Percentiles rank a stretch among this genome's conserved stretches.
Conservation (phyloP, 2,329 filamentous ascomycete genomes). For the Colletotrichum echinochloae region DNA sequence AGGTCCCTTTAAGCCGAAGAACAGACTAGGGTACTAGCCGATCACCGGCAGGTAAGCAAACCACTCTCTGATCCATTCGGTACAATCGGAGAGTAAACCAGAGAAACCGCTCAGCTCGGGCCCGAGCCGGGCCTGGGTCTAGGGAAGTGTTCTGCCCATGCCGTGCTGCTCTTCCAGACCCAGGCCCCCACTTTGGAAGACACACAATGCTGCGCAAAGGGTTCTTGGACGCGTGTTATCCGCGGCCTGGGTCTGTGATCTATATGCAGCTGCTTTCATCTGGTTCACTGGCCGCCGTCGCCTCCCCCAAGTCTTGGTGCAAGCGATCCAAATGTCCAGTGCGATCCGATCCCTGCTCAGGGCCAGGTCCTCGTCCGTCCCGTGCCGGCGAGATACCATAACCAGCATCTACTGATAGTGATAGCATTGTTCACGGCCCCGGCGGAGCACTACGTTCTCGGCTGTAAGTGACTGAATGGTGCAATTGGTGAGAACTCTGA, state of each 20-base stretch:
- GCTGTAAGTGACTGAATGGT: not conserved
- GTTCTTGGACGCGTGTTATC: not conserved
- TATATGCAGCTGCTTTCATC: slow-evolving; percentile 9
- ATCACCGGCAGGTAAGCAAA: not conserved
- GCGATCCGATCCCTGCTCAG: not conserved
- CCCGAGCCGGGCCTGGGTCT: slow-evolving; percentile 12
- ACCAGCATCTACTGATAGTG: slow-evolving; percentile 4
- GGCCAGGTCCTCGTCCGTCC: not conserved
- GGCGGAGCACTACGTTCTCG: slow-evolving; percentile 12
- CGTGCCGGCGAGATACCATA: not conserved
- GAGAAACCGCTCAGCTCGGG: not conserved
- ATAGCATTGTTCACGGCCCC: slow-evolving; percentile 2
- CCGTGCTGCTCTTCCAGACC: slow-evolving; percentile 11
- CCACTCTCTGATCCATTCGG: not conserved
- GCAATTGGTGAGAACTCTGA: not conserved
- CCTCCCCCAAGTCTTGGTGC: not conserved
- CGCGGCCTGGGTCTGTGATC: not conserved
- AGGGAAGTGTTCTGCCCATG: slow-evolving; percentile 23
- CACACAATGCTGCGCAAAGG: slow-evolving; percentile 5
- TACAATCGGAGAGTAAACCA: not conserved
- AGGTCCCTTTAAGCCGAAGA: not conserved
- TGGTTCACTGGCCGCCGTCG: slow-evolving; percentile 7
- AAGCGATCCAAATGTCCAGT: slow-evolving; percentile 3
- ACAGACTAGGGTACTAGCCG: not conserved
- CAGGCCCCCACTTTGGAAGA: not conserved